Base-by-base conservation (phyloP, 495 filamentous ascomycete genomes). In the Terfezia boudieri region DNA sequence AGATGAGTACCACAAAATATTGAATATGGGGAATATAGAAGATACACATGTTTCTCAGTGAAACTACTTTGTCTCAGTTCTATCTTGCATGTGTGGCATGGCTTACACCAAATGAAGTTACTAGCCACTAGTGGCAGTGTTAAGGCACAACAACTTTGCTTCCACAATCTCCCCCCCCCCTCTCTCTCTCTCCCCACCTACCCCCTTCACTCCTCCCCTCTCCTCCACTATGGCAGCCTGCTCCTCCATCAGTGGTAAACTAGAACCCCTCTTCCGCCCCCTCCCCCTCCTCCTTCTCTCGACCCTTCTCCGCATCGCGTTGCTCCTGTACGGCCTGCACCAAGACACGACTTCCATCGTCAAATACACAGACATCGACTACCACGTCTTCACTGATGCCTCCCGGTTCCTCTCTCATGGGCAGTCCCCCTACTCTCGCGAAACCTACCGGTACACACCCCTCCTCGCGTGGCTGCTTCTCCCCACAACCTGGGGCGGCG, bases 301-400 rank as follows among this genome's bases (percentile, higher is more conserved):
- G 37, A 67, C 72, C 2, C 72, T 94, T 52, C 74, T 96, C 3
- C 81, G 90, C 51, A 58, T 75, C 8, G 67, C 71, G 17, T 74
- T 98, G 55, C 74, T 95, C 23, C 58, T 89, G 57, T 95, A 94
- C 67, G 90, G 92, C 38, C 74, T 84, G 55, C 82, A 81, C 71
- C 90, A 98, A 73, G 90, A 98, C 66, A 20, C 20, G 20, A 20
- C 20, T 2, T 20, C 20, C 20, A 74, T 86, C 3, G 68, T 98
- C 60, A 94, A 94, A 68, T 98, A 95, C 73, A 98, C 92, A 53
- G 90, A 98, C 68, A 94, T 98, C 64, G 90, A 98, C 74, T 98
- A 98, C 72, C 79, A 83, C 60, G 90, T 98, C 57, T 98, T 98
- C 73, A 96, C 92, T n/a, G 87, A 94, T 66, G 90, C 90, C 9